Evolutionary conservation across 768 basidiomycete genomes (phyloP), one percentile per base, ranked within the genome.

Genomic region (Mycena albidolilacea): DNA sequence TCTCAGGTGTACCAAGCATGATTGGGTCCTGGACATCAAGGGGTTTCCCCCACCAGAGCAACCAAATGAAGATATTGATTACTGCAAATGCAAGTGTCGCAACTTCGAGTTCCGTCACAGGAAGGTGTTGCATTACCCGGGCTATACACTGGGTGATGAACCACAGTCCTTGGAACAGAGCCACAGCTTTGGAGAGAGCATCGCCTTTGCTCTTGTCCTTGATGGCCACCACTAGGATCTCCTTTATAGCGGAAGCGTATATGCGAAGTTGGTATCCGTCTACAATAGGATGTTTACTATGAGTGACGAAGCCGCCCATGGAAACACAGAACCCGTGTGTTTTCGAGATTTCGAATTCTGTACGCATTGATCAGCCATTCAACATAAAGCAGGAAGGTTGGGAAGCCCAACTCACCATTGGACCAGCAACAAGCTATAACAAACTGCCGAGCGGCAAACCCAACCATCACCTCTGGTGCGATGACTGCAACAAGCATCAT

Each of bases 131-230:
- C n/a, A 21, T 52, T 52, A 21, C n/a, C 15, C 50, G 50, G 21
- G 50, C 50, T 52, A 52, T 52, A 52, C 50, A 52, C 50, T 52
- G 50, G 50, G 50, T 52, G 50, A 52, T 52, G 50, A 52, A 52
- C 50, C 50, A 52, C 50, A 52, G 19, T 21, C 50, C 50, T 52
- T 52, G 50, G 50, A 52, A 21, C 50, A 52, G 50, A 52, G 50
- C 50, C 50, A 52, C 50, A 6, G 15, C 50, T 52, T 52, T 52
- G 50, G 50, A 52, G 50, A 52, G 50, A 52, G 50, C 50, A 15
- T 52, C 50, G 21, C 50, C 50, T 52, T 52, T 52, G 50, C 50
- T 52, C n/a, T 52, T 52, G 50, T 52, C 50, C 21, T 52, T 52
- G 50, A 52, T 52, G 50, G 50, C 50, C 50, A 1, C 50, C 50